These are phyloP conservation scores for Nematocida sp. DNA, from an alignment of 371 early-diverging fungal genomes.

Conservation along the genomic window DNA sequence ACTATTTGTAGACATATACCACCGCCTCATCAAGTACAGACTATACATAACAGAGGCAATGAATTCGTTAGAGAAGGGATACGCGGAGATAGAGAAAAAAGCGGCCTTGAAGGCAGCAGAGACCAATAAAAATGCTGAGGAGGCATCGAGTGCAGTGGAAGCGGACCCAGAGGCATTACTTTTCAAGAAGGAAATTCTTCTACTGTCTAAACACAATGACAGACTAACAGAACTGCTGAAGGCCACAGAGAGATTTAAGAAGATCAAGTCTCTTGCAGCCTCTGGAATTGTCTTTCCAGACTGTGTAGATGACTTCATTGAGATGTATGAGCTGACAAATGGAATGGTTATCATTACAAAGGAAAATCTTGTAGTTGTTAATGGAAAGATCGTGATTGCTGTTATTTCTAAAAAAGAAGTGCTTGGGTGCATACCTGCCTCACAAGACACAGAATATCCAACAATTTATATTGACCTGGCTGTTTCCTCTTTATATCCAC, in stretches of 20 bases:
- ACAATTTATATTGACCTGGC: slow-evolving; percentile 34
- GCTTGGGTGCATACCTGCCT: slow-evolving; percentile 4
- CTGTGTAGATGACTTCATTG: slow-evolving; percentile 48
- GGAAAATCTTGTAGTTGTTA: slow-evolving; percentile 24
- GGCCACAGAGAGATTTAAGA: slow-evolving; percentile 50
- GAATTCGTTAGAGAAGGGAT: slow-evolving; percentile 4
- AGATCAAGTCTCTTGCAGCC: slow-evolving; percentile 15
- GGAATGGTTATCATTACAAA: slow-evolving; percentile 37
- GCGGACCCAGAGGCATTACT: neutral
- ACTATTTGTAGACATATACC: slow-evolving; percentile 45
- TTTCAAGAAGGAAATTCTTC: neutral
- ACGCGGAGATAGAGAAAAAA: neutral
- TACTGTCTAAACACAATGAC: neutral
- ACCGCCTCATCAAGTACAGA: slow-evolving; percentile 45
- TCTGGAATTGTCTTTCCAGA: slow-evolving; percentile 19
- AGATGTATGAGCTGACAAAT: slow-evolving; percentile 48
- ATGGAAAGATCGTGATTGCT: neutral
- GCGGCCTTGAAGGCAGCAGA: neutral
- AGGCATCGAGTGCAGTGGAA: neutral
- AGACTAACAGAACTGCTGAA: slow-evolving; percentile 28
- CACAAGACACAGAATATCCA: slow-evolving; percentile 22
- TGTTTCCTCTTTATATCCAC: slow-evolving; percentile 37
- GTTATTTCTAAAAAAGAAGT: slow-evolving; percentile 35
- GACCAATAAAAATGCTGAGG: neutral
- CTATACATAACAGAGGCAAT: slow-evolving; percentile 42